Evolutionary conservation across 495 filamentous ascomycete species (phyloP).

Genomic region (Annulohypoxylon stygium): DNA sequence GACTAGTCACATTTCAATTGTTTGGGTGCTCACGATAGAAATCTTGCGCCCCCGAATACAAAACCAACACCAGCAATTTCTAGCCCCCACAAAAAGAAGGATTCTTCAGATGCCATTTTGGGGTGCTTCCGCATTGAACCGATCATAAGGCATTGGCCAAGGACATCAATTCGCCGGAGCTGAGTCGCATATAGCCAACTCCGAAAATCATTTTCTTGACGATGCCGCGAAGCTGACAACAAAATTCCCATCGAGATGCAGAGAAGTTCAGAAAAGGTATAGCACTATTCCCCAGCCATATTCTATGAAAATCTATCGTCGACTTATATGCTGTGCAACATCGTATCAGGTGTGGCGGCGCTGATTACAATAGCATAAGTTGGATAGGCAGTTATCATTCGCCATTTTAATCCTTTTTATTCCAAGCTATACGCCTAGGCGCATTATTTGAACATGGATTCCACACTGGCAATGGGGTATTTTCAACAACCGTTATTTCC

Average conservation of each 20-base stretch:
- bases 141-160: neutral
- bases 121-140: neutral
- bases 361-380: neutral
- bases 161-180: neutral
- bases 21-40: neutral
- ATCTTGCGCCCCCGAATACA: slow-evolving; percentile 15
- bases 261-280: slow-evolving; percentile 10
- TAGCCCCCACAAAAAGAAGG: slow-evolving; percentile 31
- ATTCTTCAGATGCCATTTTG: slow-evolving; percentile 11
- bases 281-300: slow-evolving; percentile 4
- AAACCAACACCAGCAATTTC: neutral
- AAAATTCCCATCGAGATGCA: slow-evolving; percentile 14
- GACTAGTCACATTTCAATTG: slow-evolving; percentile 29
- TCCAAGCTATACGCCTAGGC: neutral
- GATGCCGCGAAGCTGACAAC: slow-evolving; percentile 9
- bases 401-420: neutral
- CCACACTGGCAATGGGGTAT: too few species aligned
- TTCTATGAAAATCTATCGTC: neutral
- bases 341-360: slow-evolving; percentile 23
- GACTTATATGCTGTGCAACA: slow-evolving; percentile 35
- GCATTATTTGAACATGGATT: neutral
- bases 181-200: neutral
- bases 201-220: neutral
- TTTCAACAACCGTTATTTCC: too few species aligned
- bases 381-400: neutral